A percentile compares a stretch with the other conserved stretches of the same genome.
Evolutionary conservation across 78 protist genomes (phyloP).

Genomic region (Cavenderia fasciculata): DNA sequence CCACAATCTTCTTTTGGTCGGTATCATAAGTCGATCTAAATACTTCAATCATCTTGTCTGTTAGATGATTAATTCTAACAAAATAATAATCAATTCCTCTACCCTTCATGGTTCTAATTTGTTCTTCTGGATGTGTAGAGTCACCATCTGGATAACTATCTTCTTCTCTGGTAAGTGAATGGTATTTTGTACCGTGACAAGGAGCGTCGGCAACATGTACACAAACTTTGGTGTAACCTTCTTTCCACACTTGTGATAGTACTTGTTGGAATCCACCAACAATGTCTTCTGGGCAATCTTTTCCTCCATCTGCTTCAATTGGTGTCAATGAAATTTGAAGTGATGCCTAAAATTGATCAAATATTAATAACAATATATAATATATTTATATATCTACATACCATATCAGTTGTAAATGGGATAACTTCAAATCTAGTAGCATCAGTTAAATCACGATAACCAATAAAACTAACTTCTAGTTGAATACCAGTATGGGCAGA

Average conservation of each 20-base stretch:
- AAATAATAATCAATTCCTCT: not conserved
- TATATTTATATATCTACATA: no score
- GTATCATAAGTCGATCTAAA: not conserved
- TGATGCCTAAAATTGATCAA: no score
- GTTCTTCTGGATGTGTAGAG: not conserved
- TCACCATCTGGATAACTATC: not conserved
- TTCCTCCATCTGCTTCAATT: not conserved
- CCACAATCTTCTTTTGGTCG: not conserved
- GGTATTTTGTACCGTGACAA: slow-evolving; percentile 1
- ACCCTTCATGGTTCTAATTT: not conserved
- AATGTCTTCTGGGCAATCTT: slow-evolving; percentile 6
- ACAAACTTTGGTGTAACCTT: not conserved
- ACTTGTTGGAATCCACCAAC: not conserved
- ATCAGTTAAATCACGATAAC: slow-evolving; percentile 2
- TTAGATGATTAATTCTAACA: not conserved
- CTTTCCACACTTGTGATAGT: not conserved
- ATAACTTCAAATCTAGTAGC: not conserved
- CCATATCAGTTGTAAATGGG: not conserved
- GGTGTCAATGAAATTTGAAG: no score
- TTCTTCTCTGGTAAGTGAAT: not conserved
- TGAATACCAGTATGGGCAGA: not conserved
- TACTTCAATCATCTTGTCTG: not conserved
- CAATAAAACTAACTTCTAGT: not conserved
- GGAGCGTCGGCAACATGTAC: slow-evolving; percentile 24
- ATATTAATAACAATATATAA: no score